These are phyloP conservation scores for Pseudonectria buxi DNA, from an alignment of 2,329 filamentous ascomycete genomes.

Conservation along the genomic window DNA sequence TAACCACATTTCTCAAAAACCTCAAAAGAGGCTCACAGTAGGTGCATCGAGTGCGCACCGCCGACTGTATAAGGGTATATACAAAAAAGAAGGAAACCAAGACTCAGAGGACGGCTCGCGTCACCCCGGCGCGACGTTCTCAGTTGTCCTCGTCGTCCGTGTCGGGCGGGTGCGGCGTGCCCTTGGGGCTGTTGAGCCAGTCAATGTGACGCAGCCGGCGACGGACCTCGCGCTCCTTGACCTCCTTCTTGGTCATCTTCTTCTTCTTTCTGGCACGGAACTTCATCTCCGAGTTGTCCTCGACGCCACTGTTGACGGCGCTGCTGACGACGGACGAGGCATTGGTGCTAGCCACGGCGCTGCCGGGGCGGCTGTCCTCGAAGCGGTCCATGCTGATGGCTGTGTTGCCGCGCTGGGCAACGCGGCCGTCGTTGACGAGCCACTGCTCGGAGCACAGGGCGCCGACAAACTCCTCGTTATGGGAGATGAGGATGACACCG, in stretches of 20 bases:
- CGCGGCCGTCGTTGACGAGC: slow-evolving; percentile 82
- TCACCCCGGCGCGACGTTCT: no score
- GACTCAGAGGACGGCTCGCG: no score
- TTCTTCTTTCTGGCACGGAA: slow-evolving; percentile 92
- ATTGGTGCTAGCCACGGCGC: slow-evolving; percentile 47
- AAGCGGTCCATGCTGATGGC: slow-evolving; percentile 75
- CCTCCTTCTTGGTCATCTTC: slow-evolving; percentile 95
- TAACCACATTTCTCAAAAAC: no score
- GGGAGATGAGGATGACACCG: slow-evolving; percentile 97
- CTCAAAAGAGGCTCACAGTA: no score
- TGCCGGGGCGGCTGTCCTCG: slow-evolving; percentile 68
- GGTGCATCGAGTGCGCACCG: no score
- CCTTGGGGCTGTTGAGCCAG: slow-evolving; percentile 80
- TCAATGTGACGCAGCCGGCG: slow-evolving; percentile 79
- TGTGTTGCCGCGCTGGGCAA: slow-evolving; percentile 74
- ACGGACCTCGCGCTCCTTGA: slow-evolving; percentile 88
- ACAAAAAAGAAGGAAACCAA: slow-evolving; percentile 5
- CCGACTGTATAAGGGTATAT: no score
- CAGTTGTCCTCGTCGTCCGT: slow-evolving; percentile 64
- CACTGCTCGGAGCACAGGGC: slow-evolving; percentile 94
- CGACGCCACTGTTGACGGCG: slow-evolving; percentile 70
- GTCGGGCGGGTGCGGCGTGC: slow-evolving; percentile 68
- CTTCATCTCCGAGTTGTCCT: slow-evolving; percentile 75
- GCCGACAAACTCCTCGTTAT: slow-evolving; percentile 98
- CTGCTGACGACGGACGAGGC: slow-evolving; percentile 49